Evolutionary conservation across 2,329 filamentous ascomycete genomes (phyloP).

Genomic region (Verticillium dahliae): DNA sequence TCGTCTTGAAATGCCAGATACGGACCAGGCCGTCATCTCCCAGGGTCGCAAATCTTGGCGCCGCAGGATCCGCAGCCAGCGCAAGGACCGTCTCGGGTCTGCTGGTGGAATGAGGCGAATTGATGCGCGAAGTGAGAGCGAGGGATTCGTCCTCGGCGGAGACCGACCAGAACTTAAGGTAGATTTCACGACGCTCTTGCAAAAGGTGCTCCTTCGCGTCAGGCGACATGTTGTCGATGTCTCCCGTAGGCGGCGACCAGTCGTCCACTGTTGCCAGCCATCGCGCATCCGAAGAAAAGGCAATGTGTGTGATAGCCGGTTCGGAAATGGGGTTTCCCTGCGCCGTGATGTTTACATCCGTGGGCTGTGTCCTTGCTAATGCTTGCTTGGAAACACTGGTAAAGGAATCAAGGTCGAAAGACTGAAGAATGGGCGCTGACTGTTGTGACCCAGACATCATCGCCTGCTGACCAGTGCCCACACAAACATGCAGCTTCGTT

Average conservation of each 20-base stretch:
- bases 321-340: conserved; percentile 67
- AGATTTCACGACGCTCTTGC: conserved; percentile 59
- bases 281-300: conserved; percentile 71
- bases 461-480: conserved; percentile 54
- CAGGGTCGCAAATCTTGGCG: conserved; percentile 73
- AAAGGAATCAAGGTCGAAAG: conserved; percentile 75
- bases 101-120: conserved; percentile 66
- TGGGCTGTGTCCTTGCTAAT: conserved; percentile 79
- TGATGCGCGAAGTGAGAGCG: conserved; percentile 75
- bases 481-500: conserved; percentile 61
- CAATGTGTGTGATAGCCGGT: conserved; percentile 69
- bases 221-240: conserved; percentile 46
- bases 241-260: conserved; percentile 70
- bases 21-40: conserved; percentile 74
- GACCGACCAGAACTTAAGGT: conserved; percentile 85
- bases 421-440: conserved; percentile 63
- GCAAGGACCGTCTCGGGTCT: conserved; percentile 59
- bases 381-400: conserved; percentile 81
- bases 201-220: conserved; percentile 35
- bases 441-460: conserved; percentile 42
- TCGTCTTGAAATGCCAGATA: conserved; percentile 71
- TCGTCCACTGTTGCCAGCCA: conserved; percentile 92
- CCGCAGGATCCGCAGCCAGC: conserved; percentile 63
- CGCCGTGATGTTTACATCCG: conserved; percentile 69
- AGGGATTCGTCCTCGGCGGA: conserved; percentile 52